Conservation (phyloP, 306 rosid genomes). For the Sophora flavescens region DNA sequence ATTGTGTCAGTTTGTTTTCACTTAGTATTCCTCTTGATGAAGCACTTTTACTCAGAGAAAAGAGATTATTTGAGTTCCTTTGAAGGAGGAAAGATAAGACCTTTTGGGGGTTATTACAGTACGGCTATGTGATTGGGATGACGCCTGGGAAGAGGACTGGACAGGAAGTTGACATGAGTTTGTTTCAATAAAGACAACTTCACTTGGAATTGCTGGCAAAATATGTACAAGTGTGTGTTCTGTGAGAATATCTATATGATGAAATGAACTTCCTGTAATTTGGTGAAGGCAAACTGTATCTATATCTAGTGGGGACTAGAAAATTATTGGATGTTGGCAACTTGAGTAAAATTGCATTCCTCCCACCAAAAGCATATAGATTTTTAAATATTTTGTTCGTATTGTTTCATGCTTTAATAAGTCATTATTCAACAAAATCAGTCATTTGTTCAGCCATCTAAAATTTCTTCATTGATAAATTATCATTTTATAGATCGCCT, state of each 20-base stretch:
- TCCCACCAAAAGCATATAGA: slow-evolving; percentile 27
- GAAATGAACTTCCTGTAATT: slow-evolving; percentile 4
- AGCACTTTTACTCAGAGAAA: too few species aligned
- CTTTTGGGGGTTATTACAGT: too few species aligned
- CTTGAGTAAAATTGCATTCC: slow-evolving; percentile 20
- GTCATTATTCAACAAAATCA: slow-evolving; percentile 5
- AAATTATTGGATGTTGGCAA: slow-evolving; percentile 26
- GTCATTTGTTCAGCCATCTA: slow-evolving; percentile 14
- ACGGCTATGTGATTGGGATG: too few species aligned
- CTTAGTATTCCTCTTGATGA: too few species aligned
- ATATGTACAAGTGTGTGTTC: slow-evolving; percentile 6
- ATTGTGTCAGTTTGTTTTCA: neutral
- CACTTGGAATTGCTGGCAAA: slow-evolving; percentile 4
- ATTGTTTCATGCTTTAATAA: slow-evolving; percentile 15
- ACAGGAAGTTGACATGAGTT: too few species aligned
- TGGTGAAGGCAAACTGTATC: slow-evolving; percentile 1
- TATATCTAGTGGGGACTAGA: neutral
- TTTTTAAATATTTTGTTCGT: slow-evolving; percentile 15
- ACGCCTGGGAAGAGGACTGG: too few species aligned
- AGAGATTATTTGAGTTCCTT: too few species aligned
- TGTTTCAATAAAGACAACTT: slow-evolving; percentile 22
- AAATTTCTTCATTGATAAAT: slow-evolving; percentile 10
- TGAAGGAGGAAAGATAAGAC: too few species aligned
- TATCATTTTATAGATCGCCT: neutral
- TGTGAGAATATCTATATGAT: slow-evolving; percentile 28